These are phyloP conservation scores for Xerocomus minutiporus DNA, from an alignment of 1,284 basidiomycete genomes.

Conservation along the genomic window DNA sequence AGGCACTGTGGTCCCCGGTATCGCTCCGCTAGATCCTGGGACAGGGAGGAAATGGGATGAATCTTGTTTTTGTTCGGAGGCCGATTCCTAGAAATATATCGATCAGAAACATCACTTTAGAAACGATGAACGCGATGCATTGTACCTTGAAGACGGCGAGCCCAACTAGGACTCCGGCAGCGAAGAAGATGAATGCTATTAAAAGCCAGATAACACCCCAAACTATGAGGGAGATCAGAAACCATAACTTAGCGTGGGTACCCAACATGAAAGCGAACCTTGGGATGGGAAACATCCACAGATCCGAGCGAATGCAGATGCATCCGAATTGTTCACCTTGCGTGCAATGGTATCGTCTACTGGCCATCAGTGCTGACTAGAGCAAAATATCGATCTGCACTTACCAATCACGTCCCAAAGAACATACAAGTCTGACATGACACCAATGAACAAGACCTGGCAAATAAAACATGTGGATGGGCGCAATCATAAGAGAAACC, in stretches of 20 bases:
- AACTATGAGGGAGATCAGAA: slow-evolving; percentile 38
- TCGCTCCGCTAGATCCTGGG: slow-evolving; percentile 47
- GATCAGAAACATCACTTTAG: slow-evolving; percentile 3
- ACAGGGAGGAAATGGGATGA: slow-evolving; percentile 59
- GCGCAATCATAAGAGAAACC: neutral
- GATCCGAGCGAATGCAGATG: slow-evolving; percentile 82
- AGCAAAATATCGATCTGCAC: slow-evolving; percentile 17
- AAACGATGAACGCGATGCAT: neutral
- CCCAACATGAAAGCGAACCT: slow-evolving; percentile 36
- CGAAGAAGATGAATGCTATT: slow-evolving; percentile 79
- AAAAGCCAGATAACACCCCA: slow-evolving; percentile 93
- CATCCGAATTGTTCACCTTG: slow-evolving; percentile 91
- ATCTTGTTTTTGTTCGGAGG: slow-evolving; percentile 47
- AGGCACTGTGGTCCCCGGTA: slow-evolving; percentile 15
- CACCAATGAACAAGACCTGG: slow-evolving; percentile 90
- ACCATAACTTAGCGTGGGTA: neutral
- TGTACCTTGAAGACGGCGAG: slow-evolving; percentile 80
- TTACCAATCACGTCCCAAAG: slow-evolving; percentile 83
- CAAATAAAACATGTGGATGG: neutral
- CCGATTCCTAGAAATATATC: slow-evolving; percentile 44
- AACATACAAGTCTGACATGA: slow-evolving; percentile 88
- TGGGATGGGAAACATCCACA: slow-evolving; percentile 78
- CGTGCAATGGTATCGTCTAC: slow-evolving; percentile 84
- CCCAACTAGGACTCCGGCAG: slow-evolving; percentile 76
- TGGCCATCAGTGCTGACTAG: slow-evolving; percentile 6